Evolutionary conservation across 2,329 filamentous ascomycete genomes (phyloP).

Genomic region (Pezicula rhizophila): DNA sequence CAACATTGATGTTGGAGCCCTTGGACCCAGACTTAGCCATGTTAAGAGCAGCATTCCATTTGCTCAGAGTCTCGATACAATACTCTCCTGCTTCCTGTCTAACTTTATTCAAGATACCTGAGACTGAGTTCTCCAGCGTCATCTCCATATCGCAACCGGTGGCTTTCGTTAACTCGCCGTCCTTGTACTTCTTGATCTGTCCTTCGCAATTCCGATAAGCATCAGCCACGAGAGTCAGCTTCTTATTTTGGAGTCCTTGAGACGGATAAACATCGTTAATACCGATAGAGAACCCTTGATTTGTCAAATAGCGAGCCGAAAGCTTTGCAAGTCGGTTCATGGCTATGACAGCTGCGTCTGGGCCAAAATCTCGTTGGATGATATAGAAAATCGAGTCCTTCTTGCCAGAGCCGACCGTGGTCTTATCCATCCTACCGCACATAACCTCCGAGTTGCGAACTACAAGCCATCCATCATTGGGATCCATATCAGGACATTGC

Average conservation of each 20-base stretch:
- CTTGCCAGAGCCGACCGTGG: constrained; percentile 92
- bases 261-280: constrained; percentile 92
- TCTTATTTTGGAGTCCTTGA: constrained; percentile 61
- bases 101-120: constrained; percentile 85
- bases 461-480: constrained; percentile 85
- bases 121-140: constrained; percentile 85
- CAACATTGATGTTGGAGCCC: constrained; percentile 95
- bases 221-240: constrained; percentile 66
- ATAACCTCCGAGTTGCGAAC: constrained; percentile 96
- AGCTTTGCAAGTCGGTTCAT: constrained; percentile 94
- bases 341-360: constrained; percentile 76
- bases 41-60: constrained; percentile 85
- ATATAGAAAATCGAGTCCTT: constrained; percentile 98
- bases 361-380: constrained; percentile 89
- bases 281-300: constrained; percentile 92
- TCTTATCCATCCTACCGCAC: constrained; percentile 97
- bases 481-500: constrained; percentile 64
- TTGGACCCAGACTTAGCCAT: constrained; percentile 98
- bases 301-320: constrained; percentile 80
- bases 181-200: constrained; percentile 75
- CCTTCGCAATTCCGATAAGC: constrained; percentile 79
- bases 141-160: constrained; percentile 86
- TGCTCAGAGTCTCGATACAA: constrained; percentile 84
- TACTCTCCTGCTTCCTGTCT: constrained; percentile 85
- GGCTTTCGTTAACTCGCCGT: constrained; percentile 76